Base-by-base conservation (phyloP, 306 rosid species). In the Dryas octopetala region DNA sequence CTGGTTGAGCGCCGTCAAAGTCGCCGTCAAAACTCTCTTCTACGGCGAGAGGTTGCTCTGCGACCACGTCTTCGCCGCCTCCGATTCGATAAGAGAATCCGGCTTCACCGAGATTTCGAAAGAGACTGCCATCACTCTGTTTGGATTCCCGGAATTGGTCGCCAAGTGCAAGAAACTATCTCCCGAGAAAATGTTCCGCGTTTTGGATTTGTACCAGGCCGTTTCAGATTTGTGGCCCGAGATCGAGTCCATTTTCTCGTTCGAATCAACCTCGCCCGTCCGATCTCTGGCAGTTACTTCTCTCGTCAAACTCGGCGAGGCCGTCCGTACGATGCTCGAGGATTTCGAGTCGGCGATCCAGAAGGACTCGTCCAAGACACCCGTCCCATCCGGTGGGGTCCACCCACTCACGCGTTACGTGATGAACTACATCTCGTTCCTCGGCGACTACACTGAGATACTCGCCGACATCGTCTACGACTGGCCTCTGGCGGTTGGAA, bases 381-480 rank as follows among this genome's bases (percentile, higher is more conserved):
- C 91, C 0, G 87, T 91, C 2, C 95, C 93, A 0, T 84, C 90
- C 14, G 97, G 98, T 16, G 96, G 87, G 4, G 67, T 87, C 76
- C 98, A 94, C 79, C 98, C 97, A 0, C 89, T 94, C n/a, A 91
- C 98, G 9, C 98, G 98, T 45, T 94, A 94, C 80, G 98, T 86
- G 4, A 88, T 94, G 97, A 94, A 94, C 78, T 94, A 91, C 79
- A 60, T 90, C 23, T 15, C 85, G 1, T 75, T 94, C 66, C 93
- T 94, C 45, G 23, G 83, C 67, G 98, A 91, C 47, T 91, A 90
- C 86, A 60, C 77, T 38, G 88, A 75, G 23, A 51, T 77, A 2
- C 87, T 94, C 32, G 28, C 78, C 2, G 93, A 86, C 9, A 85
- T 91, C 6, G 66, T 94, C 59, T 78, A 81, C 14, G 98, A 91